Evolutionary conservation across 148 eudicot species (phyloP), one percentile per base, ranked within the genome.

Genomic region (Vaccinium corymbosum): DNA sequence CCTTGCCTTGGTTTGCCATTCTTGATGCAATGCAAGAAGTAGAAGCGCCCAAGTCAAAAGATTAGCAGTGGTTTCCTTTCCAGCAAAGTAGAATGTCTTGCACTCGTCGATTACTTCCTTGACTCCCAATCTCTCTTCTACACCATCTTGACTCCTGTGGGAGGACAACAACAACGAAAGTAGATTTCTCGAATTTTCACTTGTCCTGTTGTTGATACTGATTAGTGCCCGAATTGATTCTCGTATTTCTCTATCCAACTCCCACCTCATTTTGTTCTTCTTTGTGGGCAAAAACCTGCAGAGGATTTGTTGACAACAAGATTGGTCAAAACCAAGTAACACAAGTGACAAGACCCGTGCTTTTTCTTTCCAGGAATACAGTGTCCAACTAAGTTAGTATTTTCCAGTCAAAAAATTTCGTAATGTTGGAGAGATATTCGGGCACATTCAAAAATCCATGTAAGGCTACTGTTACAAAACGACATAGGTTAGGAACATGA

Each of bases 51-150:
- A 95, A 35, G 95, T 95, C 78, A 95, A 83, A 17, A 92, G 88
- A 85, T 89, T 90, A 51, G 95, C 97, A 22, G 95, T 93, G 9
- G 98, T 95, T 72, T 95, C 98, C 84, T 93, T 95, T 61, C 98
- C 98, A n/a, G 95, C 94, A 81, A 95, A 95, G 87, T 93, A 95
- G 83, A 95, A 93, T 42, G 97, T 95, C 85, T 93, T 92, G 89
- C 98, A 95, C 80, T 95, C 98, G 14, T 90, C 89, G 14, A 95
- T 89, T 49, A 93, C 87, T 76, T 95, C 98, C 4, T 95, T 92
- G 19, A 82, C 80, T 15, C 87, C 87, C 79, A 95, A 78, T 53
- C 80, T 84, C 87, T 88, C 89, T 81, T 91, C 91, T 68, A 86
- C 84, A 11, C 90, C 94, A 46, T 85, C 89, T 29, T 85, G 90